Percentiles rank a stretch among this genome's conserved stretches.
Conservation (phyloP, 2,329 filamentous ascomycete genomes). For the Talaromyces sp. region DNA sequence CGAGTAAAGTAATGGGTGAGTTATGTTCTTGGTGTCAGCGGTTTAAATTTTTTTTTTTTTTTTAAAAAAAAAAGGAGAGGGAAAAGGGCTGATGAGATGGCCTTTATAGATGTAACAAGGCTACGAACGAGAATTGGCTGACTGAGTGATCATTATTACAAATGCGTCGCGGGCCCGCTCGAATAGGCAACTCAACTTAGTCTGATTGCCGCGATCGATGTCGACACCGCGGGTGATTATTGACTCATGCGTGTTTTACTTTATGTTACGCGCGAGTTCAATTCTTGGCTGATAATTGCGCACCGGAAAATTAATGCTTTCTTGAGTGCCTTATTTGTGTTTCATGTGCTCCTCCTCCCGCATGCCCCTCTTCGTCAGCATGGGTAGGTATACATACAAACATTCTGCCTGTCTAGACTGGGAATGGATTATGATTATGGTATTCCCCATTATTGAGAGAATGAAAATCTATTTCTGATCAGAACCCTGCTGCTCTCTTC, state of each 20-base stretch:
- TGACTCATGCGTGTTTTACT: background rate
- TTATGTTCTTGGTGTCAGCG: background rate
- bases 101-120: background rate
- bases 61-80: background rate
- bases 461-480: slow-evolving; percentile 6
- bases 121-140: background rate
- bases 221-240: background rate
- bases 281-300: background rate
- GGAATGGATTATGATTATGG: background rate
- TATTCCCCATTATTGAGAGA: background rate
- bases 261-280: background rate
- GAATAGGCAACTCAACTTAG: background rate
- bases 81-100: background rate
- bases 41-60: too few species aligned
- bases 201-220: background rate
- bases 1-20: background rate
- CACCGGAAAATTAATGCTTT: background rate
- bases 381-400: background rate
- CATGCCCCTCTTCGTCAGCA: background rate
- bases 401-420: background rate
- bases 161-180: background rate
- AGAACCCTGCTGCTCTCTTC: slow-evolving; percentile 37
- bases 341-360: background rate
- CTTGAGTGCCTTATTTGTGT: background rate
- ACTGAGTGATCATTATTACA: background rate